Percentiles rank a stretch among this genome's conserved stretches.
Conservation (phyloP, 2,329 filamentous ascomycete genomes). For the Stagonosporopsis chrysanthemi region DNA sequence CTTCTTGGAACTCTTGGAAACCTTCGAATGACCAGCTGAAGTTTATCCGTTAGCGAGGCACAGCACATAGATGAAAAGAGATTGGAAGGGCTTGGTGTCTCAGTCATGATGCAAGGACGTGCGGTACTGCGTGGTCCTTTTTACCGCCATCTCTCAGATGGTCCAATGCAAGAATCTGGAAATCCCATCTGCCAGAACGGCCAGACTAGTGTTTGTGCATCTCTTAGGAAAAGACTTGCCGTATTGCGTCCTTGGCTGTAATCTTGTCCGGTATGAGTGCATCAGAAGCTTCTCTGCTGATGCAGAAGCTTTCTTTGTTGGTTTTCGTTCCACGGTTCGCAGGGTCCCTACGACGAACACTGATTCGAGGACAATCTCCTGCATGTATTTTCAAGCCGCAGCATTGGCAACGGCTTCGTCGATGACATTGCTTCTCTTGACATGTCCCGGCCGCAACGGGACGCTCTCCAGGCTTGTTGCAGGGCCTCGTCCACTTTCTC, state of each 20-base stretch:
- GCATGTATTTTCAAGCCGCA: neutral
- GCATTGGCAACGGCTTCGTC: neutral
- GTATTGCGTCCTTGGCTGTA: neutral
- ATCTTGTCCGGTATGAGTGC: neutral
- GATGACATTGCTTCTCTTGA: neutral
- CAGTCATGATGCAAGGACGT: constrained; percentile 3
- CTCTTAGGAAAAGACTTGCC: neutral
- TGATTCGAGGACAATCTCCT: constrained; percentile 4
- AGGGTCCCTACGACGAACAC: neutral
- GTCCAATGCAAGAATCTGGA: neutral
- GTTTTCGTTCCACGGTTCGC: no score
- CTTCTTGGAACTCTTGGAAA: constrained; percentile 1
- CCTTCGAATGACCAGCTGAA: neutral
- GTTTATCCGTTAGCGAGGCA: constrained; percentile 13
- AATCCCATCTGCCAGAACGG: neutral
- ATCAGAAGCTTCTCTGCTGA: neutral
- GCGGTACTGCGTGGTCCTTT: neutral
- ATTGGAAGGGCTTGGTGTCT: constrained; percentile 1
- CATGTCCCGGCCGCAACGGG: neutral
- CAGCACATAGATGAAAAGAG: constrained; percentile 10
- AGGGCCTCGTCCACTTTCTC: neutral
- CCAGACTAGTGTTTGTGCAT: neutral
- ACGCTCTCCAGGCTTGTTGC: neutral
- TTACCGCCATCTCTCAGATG: neutral
- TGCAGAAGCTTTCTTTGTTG: neutral